A percentile compares a stretch with the other conserved stretches of the same genome.
These are phyloP conservation scores for Termitomyces sp. DNA, from an alignment of 768 basidiomycete species.

Conservation along the genomic window DNA sequence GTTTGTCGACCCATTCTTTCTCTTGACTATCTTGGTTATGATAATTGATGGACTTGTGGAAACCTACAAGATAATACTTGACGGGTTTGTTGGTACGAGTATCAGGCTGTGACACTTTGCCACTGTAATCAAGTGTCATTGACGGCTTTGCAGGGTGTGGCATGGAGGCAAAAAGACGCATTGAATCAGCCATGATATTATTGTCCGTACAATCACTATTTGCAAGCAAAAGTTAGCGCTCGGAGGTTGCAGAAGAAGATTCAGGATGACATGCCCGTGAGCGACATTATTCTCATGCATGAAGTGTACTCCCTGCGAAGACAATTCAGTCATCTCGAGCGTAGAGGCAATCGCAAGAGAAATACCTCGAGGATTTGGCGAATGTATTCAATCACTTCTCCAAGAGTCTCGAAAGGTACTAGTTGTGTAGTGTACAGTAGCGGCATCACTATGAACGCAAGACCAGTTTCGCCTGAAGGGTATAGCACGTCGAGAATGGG, in stretches of 20 bases:
- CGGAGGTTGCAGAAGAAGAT: neutral
- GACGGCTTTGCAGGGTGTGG: slow-evolving; percentile 1
- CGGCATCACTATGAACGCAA: slow-evolving; percentile 26
- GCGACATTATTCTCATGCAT: slow-evolving; percentile 29
- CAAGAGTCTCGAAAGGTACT: slow-evolving; percentile 25
- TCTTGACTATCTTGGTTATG: neutral
- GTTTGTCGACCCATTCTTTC: neutral
- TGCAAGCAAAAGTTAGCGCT: neutral
- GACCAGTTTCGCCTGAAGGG: slow-evolving; percentile 14
- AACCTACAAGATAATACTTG: slow-evolving; percentile 12
- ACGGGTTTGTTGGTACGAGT: slow-evolving; percentile 2
- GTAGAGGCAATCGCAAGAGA: neutral
- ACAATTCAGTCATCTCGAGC: neutral
- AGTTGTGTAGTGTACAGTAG: slow-evolving; percentile 18
- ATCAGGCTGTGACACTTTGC: neutral
- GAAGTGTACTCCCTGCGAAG: slow-evolving; percentile 26
- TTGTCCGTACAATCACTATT: slow-evolving; percentile 6
- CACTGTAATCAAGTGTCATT: neutral
- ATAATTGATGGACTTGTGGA: slow-evolving; percentile 4
- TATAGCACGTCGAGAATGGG: slow-evolving; percentile 23
- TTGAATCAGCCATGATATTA: slow-evolving; percentile 11
- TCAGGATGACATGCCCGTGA: slow-evolving; percentile 14
- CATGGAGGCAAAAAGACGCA: neutral
- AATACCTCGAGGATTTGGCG: slow-evolving; percentile 28
- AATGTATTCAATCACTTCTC: slow-evolving; percentile 28